Base-by-base conservation (phyloP, 192 early-diverging fungal genomes). In the Coemansia asiatica region DNA sequence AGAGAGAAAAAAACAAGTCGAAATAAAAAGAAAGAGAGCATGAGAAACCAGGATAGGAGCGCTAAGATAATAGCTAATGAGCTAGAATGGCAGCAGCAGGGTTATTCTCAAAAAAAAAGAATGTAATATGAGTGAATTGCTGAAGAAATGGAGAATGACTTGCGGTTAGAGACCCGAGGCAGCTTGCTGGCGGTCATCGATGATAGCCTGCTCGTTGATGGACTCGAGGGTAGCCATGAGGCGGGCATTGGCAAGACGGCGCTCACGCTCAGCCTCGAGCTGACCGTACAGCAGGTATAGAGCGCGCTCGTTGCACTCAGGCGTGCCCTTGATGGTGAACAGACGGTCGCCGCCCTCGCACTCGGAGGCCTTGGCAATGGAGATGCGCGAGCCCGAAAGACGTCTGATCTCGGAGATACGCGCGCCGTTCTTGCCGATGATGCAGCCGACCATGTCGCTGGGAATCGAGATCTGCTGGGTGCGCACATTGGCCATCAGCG, bases 401-500 rank as follows among this genome's bases (percentile, higher is more conserved):
- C 86, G 85, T 64, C 91, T 90, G 67, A 91, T 92, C 72, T 92
- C 91, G 18, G 91, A 87, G 64, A 92, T 90, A 66, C 90, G 90
- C 28, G 86, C 84, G 25, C 94, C 95, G 38, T 85, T 88, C 79
- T 95, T 95, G 64, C 96, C 96, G 78, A 98, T 98, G 71, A 98
- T 94, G 68, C 94, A 94, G 27, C 96, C 96, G 51, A 95, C 95
- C 91, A 97, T 92, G 73, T 95, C 94, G 72, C 89, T 88, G 19
- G 96, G 94, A 61, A 98, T 94, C 54, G 87, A 88, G 68, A 98
- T 94, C 66, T 95, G 89, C 72, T 93, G 90, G 25, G 87, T 92
- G 69, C 90, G 88, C 68, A 86, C 83, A 70, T 87, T 85, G 56
- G 81, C 71, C 64, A 80, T 67, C 35, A 74, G 38, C 35, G 66